Conservation (phyloP, 495 filamentous ascomycete genomes). For the Aspergillus asperescens region DNA sequence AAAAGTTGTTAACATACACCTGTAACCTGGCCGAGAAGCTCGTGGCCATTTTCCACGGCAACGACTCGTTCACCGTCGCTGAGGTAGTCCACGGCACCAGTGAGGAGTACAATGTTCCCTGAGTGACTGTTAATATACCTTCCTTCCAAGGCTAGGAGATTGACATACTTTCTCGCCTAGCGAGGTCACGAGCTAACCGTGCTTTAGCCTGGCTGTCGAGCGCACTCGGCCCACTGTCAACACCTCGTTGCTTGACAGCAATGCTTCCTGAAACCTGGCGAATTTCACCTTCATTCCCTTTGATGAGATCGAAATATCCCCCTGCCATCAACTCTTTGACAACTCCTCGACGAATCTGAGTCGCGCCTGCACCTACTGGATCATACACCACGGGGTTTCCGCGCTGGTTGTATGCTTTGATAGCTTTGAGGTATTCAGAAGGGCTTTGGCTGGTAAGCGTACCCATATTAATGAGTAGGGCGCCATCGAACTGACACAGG, state of each 20-base stretch:
- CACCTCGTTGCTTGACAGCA: conserved; percentile 68
- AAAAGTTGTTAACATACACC: conserved; percentile 47
- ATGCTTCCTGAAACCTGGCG: conserved; percentile 55
- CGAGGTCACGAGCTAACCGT: conserved; percentile 57
- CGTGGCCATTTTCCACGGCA: conserved; percentile 70
- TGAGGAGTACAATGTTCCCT: conserved; percentile 76
- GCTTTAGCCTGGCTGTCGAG: conserved; percentile 51
- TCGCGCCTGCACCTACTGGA: conserved; percentile 88
- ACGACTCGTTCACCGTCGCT: conserved; percentile 66
- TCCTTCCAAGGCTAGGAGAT: no score
- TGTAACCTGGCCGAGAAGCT: conserved; percentile 72
- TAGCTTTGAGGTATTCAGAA: conserved; percentile 58
- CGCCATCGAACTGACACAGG: conserved; percentile 57
- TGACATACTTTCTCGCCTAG: conserved; percentile 51
- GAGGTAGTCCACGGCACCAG: conserved; percentile 71
- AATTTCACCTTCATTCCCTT: conserved; percentile 93
- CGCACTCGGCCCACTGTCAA: conserved; percentile 69
- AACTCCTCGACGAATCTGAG: conserved; percentile 61
- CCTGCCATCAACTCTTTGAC: conserved; percentile 65
- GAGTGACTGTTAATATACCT: neutral
- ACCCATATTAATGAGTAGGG: conserved; percentile 93
- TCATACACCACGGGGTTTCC: conserved; percentile 78
- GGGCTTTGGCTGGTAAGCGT: conserved; percentile 71
- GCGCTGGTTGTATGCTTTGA: conserved; percentile 71
- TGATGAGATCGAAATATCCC: conserved; percentile 82